Evolutionary conservation across 2,329 filamentous ascomycete genomes (phyloP).

Genomic region (Aspergillus intermedius): DNA sequence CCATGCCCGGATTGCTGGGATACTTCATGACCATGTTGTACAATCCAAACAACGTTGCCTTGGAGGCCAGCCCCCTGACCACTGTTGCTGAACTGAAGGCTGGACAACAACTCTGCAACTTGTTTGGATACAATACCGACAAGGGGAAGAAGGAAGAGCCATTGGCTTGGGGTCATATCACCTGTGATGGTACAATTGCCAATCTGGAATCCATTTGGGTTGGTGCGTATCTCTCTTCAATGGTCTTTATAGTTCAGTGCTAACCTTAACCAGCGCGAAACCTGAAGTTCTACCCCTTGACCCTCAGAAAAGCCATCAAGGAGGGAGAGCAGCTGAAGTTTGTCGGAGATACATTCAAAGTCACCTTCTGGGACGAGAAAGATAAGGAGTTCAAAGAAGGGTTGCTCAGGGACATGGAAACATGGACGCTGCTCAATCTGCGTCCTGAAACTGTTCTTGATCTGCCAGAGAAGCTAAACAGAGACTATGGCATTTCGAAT

Average conservation of each 20-base stretch:
- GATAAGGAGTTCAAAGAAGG: slow-evolving; percentile 13
- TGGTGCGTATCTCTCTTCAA: slow-evolving; percentile 1
- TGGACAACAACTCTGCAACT: slow-evolving; percentile 40
- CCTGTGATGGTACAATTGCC: slow-evolving; percentile 42
- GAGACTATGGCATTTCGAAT: slow-evolving; percentile 1
- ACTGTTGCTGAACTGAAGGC: slow-evolving; percentile 42
- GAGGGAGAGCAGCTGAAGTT: slow-evolving; percentile 24
- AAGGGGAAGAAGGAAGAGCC: slow-evolving; percentile 14
- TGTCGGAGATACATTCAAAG: slow-evolving; percentile 23
- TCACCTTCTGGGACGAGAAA: slow-evolving; percentile 23
- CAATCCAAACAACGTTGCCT: slow-evolving; percentile 45
- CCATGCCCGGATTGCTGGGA: slow-evolving; percentile 39
- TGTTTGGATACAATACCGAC: slow-evolving; percentile 41
- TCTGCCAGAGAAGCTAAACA: slow-evolving; percentile 23
- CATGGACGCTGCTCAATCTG: slow-evolving; percentile 45
- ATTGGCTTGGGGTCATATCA: slow-evolving; percentile 41
- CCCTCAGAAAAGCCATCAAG: slow-evolving; percentile 28
- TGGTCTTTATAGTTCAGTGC: background rate
- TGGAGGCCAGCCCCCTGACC: slow-evolving; percentile 43
- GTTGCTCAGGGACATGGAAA: slow-evolving; percentile 30
- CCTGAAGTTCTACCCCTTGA: slow-evolving; percentile 44
- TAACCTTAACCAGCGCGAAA: slow-evolving; percentile 33
- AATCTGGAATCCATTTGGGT: slow-evolving; percentile 46
- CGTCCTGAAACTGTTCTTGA: slow-evolving; percentile 35
- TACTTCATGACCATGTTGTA: slow-evolving; percentile 48